Base-by-base conservation (phyloP, 2,329 filamentous ascomycete genomes). In the Diaporthe sp. region DNA sequence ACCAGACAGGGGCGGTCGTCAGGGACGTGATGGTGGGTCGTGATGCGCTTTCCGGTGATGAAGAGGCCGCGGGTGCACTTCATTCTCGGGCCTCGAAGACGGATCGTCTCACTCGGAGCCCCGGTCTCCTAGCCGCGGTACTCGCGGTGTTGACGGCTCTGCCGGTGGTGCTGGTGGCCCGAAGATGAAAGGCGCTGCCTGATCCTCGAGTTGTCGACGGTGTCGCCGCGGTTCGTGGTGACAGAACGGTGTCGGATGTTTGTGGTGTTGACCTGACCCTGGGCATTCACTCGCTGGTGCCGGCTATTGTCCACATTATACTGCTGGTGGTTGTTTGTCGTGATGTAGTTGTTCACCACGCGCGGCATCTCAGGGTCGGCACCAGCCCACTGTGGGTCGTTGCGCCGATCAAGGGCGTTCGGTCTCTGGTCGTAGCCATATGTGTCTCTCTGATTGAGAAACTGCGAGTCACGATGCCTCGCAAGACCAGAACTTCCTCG, bases 51-150 rank as follows among this genome's bases (percentile, higher is more conserved):
- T 19, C 53, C 53, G 28, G 19, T 42, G 57, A 39, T 61, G 57
- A 39, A n/a, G 22, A 42, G 57, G 15, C 57, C 37, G 5, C 57
- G 34, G 10, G 28, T 57, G 53, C 53, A 57, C 25, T 57, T 57
- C 53, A 57, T 57, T 15, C 28, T 61, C 37, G 57, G 57, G 19
- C 13, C 57, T 19, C 58, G 58, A 39, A 61, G 37, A 19, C 13
- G 58, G 37, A 42, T 25, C 13, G 22, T 61, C 58, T 61, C n/a
- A 42, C 37, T 61, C 58, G 58, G 37, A 42, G 58, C 58, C 3
- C 34, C 58, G 58, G 37, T 42, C 58, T 61, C 37, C 58, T 28
- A 61, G 58, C 58, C 58, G 13, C 58, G 58, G 58, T 61, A 12
- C 58, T 61, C 58, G n/a, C 37, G n/a, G 37, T 61, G n/a, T n/a